Conservation (phyloP, 805 yeast genomes). For the Kazachstania taianensis region DNA sequence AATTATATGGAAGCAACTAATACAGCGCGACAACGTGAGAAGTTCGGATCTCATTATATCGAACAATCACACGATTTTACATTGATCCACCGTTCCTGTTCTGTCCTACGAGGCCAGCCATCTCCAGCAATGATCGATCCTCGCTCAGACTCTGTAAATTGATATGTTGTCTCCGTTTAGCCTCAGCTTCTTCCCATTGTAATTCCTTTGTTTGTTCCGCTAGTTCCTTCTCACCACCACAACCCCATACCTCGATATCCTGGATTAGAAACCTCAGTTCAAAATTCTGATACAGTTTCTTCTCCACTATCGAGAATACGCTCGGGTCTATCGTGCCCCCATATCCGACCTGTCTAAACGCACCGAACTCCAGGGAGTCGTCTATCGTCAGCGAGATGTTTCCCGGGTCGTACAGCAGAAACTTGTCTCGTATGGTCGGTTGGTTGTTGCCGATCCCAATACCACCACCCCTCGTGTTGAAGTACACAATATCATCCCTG, state of each 20-base stretch:
- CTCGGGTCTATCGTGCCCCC: constrained; percentile 43
- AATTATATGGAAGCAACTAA: too few species aligned
- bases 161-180: constrained; percentile 62
- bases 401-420: constrained; percentile 50
- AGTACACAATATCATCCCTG: constrained; percentile 42
- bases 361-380: constrained; percentile 66
- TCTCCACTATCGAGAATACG: too few species aligned
- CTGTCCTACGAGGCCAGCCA: constrained; percentile 60
- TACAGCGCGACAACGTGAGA: neutral
- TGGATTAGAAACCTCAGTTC: constrained; percentile 66
- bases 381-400: constrained; percentile 75
- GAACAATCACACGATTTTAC: too few species aligned
- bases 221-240: constrained; percentile 70
- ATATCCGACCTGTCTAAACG: constrained; percentile 57
- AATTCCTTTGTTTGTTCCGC: constrained; percentile 67
- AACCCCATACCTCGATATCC: constrained; percentile 86
- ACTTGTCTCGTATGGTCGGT: constrained; percentile 42
- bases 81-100: constrained; percentile 41
- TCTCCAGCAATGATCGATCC: constrained; percentile 73
- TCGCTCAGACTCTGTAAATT: constrained; percentile 62
- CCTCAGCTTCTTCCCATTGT: constrained; percentile 90
- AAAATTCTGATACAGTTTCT: constrained; percentile 22
- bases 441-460: constrained; percentile 72
- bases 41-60: neutral
- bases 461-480: constrained; percentile 68